Conservation (phyloP, 2,329 filamentous ascomycete genomes). For the Sordariomycetes sp. region DNA sequence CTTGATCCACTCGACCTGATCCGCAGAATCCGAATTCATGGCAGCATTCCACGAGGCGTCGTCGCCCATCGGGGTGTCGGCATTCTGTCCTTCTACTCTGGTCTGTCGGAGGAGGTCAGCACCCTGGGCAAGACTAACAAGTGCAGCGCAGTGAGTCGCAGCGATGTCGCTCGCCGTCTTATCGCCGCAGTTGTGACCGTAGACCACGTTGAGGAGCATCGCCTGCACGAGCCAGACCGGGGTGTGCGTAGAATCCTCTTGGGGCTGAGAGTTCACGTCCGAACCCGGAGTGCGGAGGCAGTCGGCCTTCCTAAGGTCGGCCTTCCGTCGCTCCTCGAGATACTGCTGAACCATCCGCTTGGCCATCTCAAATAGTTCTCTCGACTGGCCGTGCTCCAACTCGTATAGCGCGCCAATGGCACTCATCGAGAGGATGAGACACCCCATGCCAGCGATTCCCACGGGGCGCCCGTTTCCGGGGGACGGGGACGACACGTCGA, state of each 20-base stretch:
- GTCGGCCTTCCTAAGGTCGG: constrained; percentile 58
- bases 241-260: constrained; percentile 34
- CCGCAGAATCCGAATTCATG: constrained; percentile 29
- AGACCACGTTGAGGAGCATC: constrained; percentile 92
- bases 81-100: constrained; percentile 20
- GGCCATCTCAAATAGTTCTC: constrained; percentile 79
- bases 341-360: constrained; percentile 94
- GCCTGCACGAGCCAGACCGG: constrained; percentile 93
- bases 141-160: constrained; percentile 77
- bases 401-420: constrained; percentile 79
- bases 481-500: constrained; percentile 58
- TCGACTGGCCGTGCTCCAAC: constrained; percentile 64
- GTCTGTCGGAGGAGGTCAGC: constrained; percentile 25
- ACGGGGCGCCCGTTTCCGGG: constrained; percentile 46
- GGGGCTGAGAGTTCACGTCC: not conserved
- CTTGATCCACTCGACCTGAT: constrained; percentile 68
- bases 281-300: constrained; percentile 30
- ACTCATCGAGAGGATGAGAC: constrained; percentile 70
- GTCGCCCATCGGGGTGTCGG: constrained; percentile 46
- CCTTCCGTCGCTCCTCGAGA: constrained; percentile 79
- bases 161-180: constrained; percentile 85
- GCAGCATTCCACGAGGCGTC: constrained; percentile 30
- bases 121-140: constrained; percentile 64
- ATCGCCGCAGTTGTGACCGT: constrained; percentile 88
- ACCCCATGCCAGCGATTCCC: constrained; percentile 66